Evolutionary conservation across 306 rosid species (phyloP), one percentile per base, ranked within the genome.

Genomic region (Alnus glutinosa): DNA sequence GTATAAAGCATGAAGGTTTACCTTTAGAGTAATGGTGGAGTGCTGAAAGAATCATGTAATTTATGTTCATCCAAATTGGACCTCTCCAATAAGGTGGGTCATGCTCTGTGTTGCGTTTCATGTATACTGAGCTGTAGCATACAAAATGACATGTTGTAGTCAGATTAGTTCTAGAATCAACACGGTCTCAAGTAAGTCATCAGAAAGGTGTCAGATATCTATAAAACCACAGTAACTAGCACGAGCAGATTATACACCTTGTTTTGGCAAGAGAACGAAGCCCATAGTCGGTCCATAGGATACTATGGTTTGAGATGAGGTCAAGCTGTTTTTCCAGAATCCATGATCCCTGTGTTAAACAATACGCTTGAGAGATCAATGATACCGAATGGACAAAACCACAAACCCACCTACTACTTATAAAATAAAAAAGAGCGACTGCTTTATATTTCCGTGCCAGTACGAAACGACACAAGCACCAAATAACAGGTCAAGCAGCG

Each of bases 81-180:
- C 99, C 98, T 81, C 97, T 93, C 99, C 98, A 95, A 77, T 93
- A 95, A 0, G 98, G 99, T n/a, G 92, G 78, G n/a, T 91, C 99
- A 32, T 93, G 97, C 87, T 95, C 96, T 42, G 99, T 90, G 84
- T 95, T 95, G 81, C 75, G 81, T 82, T 93, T 95, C 98, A 95
- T 93, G 92, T 95, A 91, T 82, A 93, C 9, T 54, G 98, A 89
- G 85, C 97, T 93, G 83, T 10, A 36, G 2, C 62, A 70, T 34
- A 72, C 44, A 67, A 15, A 68, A 80, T 62, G 19, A 67, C 47
- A 23, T 2, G 28, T 18, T 50, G 13, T 49, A 55, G 74, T 48
- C 61, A 64, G 15, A 32, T 66, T 59, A 44, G 48, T 61, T 77
- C 74, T 23, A 68, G 50, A 75, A 82, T 76, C 59, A 74, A 73